Conservation (phyloP, 768 basidiomycete species). For the Psilocybe subaeruginosa region DNA sequence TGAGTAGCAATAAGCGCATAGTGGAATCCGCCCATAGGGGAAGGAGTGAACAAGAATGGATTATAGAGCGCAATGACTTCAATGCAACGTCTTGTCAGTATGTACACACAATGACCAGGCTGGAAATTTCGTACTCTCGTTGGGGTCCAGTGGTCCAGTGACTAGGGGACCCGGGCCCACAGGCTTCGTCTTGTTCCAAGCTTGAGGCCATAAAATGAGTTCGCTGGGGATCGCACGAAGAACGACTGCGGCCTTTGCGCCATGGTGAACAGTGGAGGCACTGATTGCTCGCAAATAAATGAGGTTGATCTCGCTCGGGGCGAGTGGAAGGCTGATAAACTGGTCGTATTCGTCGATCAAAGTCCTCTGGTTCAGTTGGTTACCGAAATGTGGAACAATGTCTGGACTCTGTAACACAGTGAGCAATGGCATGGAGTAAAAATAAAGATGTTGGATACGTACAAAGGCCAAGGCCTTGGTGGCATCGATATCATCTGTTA, state of each 20-base stretch:
- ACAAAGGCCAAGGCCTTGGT: background rate
- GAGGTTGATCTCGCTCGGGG: background rate
- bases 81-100: background rate
- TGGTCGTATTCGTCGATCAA: background rate
- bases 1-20: background rate
- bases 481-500: background rate
- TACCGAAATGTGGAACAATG: background rate
- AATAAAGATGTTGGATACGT: background rate
- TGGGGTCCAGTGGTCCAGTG: background rate
- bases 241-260: background rate
- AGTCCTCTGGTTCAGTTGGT: background rate
- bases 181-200: background rate
- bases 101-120: too few relatives aligned
- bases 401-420: background rate
- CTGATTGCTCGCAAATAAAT: background rate
- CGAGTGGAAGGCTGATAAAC: background rate
- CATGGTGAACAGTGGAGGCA: background rate
- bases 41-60: background rate
- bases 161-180: background rate
- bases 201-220: background rate
- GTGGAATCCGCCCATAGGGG: background rate
- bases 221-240: conserved; percentile 2
- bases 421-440: background rate
- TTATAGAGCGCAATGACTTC: background rate
- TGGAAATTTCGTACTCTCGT: background rate